Conservation (phyloP, 2,329 filamentous ascomycete species). For the Cordyceps militaris region DNA sequence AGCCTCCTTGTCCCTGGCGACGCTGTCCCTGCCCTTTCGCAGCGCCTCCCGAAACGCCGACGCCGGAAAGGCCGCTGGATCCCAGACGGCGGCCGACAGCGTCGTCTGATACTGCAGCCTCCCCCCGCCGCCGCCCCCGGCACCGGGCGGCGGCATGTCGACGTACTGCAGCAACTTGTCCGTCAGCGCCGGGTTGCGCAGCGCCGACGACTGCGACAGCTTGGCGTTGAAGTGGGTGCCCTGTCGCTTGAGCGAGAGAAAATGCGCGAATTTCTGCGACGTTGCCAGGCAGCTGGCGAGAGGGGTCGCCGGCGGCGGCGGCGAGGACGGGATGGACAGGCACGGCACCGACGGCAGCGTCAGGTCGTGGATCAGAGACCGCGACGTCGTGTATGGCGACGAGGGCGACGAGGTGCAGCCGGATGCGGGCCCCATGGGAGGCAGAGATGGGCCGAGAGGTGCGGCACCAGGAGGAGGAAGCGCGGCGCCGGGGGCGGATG, state of each 20-base stretch:
- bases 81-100: slow-evolving; percentile 48
- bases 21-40: slow-evolving; percentile 39
- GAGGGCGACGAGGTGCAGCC: slow-evolving; percentile 28
- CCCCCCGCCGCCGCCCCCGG: slow-evolving; percentile 26
- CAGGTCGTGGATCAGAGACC: slow-evolving; percentile 59
- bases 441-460: slow-evolving; percentile 34
- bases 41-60: slow-evolving; percentile 47
- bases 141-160: slow-evolving; percentile 21
- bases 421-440: slow-evolving; percentile 19
- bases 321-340: slow-evolving; percentile 67
- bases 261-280: slow-evolving; percentile 64
- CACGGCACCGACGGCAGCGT: slow-evolving; percentile 67
- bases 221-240: slow-evolving; percentile 74
- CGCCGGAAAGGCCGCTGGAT: slow-evolving; percentile 48
- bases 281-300: slow-evolving; percentile 42
- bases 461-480: slow-evolving; percentile 22
- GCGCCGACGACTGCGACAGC: slow-evolving; percentile 56
- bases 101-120: slow-evolving; percentile 59
- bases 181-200: slow-evolving; percentile 65
- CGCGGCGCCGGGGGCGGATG: slow-evolving; percentile 13
- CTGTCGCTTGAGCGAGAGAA: slow-evolving; percentile 69
- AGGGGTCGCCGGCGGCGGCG: slow-evolving; percentile 59
- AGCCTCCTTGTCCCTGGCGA: slow-evolving; percentile 38
- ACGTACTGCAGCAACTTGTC: slow-evolving; percentile 68
- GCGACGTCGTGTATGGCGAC: slow-evolving; percentile 62